Evolutionary conservation across 768 basidiomycete genomes (phyloP).

Genomic region (Panellus pusillus): DNA sequence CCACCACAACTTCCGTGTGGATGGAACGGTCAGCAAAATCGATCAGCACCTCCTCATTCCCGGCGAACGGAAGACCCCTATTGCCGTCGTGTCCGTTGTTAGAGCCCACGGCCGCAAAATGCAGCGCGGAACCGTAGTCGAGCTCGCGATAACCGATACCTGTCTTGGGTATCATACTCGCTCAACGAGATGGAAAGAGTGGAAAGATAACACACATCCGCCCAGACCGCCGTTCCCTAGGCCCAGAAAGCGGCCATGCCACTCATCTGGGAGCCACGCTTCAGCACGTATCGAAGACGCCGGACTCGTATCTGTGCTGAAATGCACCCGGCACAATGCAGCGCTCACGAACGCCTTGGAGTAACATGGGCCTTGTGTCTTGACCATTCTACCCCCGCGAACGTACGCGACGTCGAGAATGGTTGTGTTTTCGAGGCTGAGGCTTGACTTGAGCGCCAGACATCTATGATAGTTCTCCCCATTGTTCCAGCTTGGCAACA

Average conservation of each 20-base stretch:
- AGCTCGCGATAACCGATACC: slow-evolving; percentile 23
- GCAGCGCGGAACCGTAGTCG: slow-evolving; percentile 20
- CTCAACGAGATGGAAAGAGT: background rate
- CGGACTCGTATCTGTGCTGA: slow-evolving; percentile 4
- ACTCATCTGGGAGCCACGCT: slow-evolving; percentile 19
- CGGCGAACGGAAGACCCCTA: slow-evolving; percentile 18
- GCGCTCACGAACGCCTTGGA: background rate
- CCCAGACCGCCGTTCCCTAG: slow-evolving; percentile 19
- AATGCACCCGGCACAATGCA: slow-evolving; percentile 11
- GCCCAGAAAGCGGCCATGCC: slow-evolving; percentile 17
- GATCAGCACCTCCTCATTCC: slow-evolving; percentile 26
- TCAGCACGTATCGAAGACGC: slow-evolving; percentile 11
- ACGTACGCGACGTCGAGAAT: slow-evolving; percentile 10
- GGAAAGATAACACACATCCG: slow-evolving; percentile 11
- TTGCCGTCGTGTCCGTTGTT: slow-evolving; percentile 28
- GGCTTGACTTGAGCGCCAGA: slow-evolving; percentile 6
- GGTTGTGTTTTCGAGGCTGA: slow-evolving; percentile 14
- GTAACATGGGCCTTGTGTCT: background rate
- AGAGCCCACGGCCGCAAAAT: slow-evolving; percentile 26
- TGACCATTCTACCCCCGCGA: slow-evolving; percentile 2
- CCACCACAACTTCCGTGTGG: slow-evolving; percentile 27
- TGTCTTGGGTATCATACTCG: background rate
- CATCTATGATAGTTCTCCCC: background rate
- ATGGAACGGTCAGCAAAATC: slow-evolving; percentile 28
- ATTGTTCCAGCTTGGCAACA: background rate